Conservation (phyloP, 306 rosid species). For the Lotus japonicus region DNA sequence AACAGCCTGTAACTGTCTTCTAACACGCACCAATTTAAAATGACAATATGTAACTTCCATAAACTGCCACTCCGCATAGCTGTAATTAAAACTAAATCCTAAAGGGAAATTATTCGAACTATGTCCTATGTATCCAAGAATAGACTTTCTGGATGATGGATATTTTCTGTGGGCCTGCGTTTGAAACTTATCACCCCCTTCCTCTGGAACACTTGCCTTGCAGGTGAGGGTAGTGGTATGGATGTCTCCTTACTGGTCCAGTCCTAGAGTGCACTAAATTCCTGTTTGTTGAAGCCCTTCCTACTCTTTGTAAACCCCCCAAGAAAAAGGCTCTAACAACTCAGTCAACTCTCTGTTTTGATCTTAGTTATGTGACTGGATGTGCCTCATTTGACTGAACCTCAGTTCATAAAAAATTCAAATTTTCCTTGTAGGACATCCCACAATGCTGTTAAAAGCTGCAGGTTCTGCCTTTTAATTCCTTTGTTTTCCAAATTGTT, state of each 20-base stretch:
- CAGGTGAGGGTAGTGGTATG: not conserved
- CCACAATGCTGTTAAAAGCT: not conserved
- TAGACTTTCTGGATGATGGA: too few relatives aligned
- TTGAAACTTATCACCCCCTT: too few relatives aligned
- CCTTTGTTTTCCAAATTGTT: not conserved
- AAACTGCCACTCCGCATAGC: too few relatives aligned
- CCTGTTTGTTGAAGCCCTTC: not conserved
- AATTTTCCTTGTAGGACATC: not conserved
- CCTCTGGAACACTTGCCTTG: too few relatives aligned
- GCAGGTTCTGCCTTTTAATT: not conserved
- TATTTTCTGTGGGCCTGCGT: too few relatives aligned
- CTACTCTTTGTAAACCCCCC: not conserved
- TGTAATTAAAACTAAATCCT: too few relatives aligned
- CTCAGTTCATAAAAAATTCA: not conserved
- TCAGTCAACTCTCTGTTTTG: not conserved
- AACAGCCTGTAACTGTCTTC: too few relatives aligned
- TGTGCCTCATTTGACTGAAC: not conserved
- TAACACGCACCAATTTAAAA: too few relatives aligned
- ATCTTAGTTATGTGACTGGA: not conserved
- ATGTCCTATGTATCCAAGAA: too few relatives aligned
- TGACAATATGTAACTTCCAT: too few relatives aligned
- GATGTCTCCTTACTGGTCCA: not conserved
- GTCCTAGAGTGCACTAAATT: not conserved
- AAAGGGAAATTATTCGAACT: too few relatives aligned
- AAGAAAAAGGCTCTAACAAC: not conserved